Evolutionary conservation across 345 rosid genomes (phyloP), one percentile per base, ranked within the genome.

Genomic region (Aquilaria yunnanensis): DNA sequence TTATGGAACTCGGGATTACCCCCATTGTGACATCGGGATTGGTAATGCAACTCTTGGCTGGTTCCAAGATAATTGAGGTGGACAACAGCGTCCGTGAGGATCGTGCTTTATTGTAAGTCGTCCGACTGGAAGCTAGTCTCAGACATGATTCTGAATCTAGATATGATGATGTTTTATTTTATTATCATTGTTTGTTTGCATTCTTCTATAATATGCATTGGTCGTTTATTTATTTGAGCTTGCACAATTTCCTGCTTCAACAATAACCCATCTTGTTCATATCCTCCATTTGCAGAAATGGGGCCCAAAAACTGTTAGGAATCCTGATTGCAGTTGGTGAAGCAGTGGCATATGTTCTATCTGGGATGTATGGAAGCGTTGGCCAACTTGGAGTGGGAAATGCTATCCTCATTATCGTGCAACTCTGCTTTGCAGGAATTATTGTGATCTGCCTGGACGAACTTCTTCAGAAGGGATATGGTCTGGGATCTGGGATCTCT

Each of bases 1-100:
- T 84, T 8, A 84, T 86, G 93, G 87, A 86, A 74, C 85, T 86
- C 14, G 92, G 92, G 59, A 86, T 86, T 52, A 83, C 92, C 10
- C 92, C 89, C 1, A 83, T 86, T 59, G 89, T 83, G 31, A 86
- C 89, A 0, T 83, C 92, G 71, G 92, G 89, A 11, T 68, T 83
- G 9, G 86, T 86, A 31, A 80, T 86, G 82, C 93, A 86, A 60
- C 81, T 84, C 51, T 70, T 86, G 78, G 89, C 89, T 45, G 89
- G 92, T 13, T 81, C 89, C 0, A 86, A 86, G 80, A 86, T 86
- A 58, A 83, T 86, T 72, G 87, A 83, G 65, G 89, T 86, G 13
- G 92, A 86, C 72, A 86, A 85, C 71, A 85, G 71, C 65, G 84
- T 83, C 4, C 86, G 84, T 23, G 88, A 85, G 70, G 91, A 85